Evolutionary conservation across 2,329 filamentous ascomycete genomes (phyloP), one percentile per base, ranked within the genome.

Genomic region (Claviceps purpurea): DNA sequence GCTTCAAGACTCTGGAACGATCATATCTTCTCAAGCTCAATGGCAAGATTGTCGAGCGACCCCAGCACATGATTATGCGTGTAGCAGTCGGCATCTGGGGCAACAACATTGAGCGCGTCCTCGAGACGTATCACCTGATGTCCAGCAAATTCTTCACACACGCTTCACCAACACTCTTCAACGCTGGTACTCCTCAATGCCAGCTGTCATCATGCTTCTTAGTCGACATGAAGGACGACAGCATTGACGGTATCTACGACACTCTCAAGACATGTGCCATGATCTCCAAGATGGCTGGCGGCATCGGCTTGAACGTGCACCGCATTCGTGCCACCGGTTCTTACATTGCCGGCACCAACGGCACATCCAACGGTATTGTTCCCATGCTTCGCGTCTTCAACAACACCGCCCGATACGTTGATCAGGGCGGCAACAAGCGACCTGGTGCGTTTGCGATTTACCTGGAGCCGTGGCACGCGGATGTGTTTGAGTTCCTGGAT

Each of bases 61-160:
- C 93, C 45, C 93, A 98, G 73, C 93, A 98, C 75, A 93, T 98
- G 89, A 91, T 98, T 63, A 98, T 98, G 93, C 89, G 93, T 79
- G 93, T 98, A 51, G 82, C 93, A 60, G 91, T 98, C 54, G 93
- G 93, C 54, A 95, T 98, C 61, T 94, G 95, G 76, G 90, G 90
- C 55, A 88, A 95, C 57, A 81, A 97, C 64, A 85, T 98, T 55
- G 93, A 97, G 74, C 88, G 85, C 64, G 91, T 89, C 57, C 83
- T 97, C 51, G 89, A 98, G 79, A 97, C 93, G 43, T 98, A 98
- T 77, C 91, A 97, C 73, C 81, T 94, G 71, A 96, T 98, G 90
- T 98, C 93, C 37, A 89, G 84, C 75, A 97, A 97, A 72, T 91
- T 87, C 75, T 98, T 98, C 73, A 98, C 93, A 52, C 93, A 98